These are phyloP conservation scores for Ensete ventricosum DNA, from an alignment of 176 grass and related monocot genomes.

Conservation along the genomic window DNA sequence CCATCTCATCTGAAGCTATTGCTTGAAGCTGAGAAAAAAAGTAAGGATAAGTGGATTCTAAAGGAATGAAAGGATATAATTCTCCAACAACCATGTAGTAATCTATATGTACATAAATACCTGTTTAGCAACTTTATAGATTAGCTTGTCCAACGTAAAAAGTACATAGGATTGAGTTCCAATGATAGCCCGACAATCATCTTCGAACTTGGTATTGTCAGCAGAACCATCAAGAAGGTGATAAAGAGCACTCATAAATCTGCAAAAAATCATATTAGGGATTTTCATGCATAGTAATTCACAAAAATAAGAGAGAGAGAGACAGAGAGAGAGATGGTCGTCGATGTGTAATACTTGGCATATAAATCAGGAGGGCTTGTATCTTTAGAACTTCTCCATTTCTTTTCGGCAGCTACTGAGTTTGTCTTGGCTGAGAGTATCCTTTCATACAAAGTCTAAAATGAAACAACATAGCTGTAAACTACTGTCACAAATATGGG, in stretches of 20 bases:
- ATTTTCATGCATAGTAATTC: not conserved
- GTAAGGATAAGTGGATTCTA: slow-evolving; percentile 16
- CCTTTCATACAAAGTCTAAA: slow-evolving; percentile 89
- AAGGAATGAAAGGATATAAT: not conserved
- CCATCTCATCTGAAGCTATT: slow-evolving; percentile 93
- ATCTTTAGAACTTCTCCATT: slow-evolving; percentile 96
- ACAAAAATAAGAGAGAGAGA: not conserved
- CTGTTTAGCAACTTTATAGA: slow-evolving; percentile 98
- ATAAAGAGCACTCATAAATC: slow-evolving; percentile 77
- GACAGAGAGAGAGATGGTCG: not conserved
- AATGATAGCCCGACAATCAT: slow-evolving; percentile 91
- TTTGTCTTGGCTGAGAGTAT: slow-evolving; percentile 93
- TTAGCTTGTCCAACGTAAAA: slow-evolving; percentile 96
- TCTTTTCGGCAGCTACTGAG: slow-evolving; percentile 76
- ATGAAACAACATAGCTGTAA: slow-evolving; percentile 4
- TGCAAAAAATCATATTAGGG: slow-evolving; percentile 19
- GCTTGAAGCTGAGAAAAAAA: slow-evolving; percentile 80
- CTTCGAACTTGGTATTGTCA: slow-evolving; percentile 98
- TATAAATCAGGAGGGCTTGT: slow-evolving; percentile 83
- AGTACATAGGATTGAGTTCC: slow-evolving; percentile 98
- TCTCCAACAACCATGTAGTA: not conserved
- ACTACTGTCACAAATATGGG: not conserved
- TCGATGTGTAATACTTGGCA: slow-evolving; percentile 51
- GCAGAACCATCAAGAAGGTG: slow-evolving; percentile 93
- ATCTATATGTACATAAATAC: slow-evolving; percentile 23